phyloP scores from a whole-genome alignment of 2,329 filamentous ascomycete genomes.

The Trichoderma polysporum region DNA sequence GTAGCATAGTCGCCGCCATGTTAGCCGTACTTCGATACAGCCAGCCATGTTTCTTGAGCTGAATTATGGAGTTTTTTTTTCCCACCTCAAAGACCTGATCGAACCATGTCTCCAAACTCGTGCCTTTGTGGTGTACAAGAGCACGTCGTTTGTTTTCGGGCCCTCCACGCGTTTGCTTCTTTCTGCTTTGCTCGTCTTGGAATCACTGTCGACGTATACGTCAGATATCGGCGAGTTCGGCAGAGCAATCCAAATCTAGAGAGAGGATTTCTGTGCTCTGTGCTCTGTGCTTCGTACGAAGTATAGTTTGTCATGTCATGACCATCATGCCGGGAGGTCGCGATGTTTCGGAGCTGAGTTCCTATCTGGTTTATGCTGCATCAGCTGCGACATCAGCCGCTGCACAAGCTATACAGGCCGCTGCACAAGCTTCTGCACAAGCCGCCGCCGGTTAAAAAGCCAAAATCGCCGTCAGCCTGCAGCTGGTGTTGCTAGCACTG shows the following conservation, averaged over 20 bases:
- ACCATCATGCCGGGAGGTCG: not conserved
- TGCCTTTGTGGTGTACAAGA: not conserved
- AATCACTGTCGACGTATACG: not conserved
- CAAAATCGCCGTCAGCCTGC: not conserved
- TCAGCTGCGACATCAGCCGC: not conserved
- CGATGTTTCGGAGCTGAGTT: not conserved
- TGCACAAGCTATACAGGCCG: not conserved
- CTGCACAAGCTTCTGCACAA: constrained; percentile 9
- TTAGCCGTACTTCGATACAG: not conserved
- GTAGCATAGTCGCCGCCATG: not conserved
- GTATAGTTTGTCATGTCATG: not conserved
- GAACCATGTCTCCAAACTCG: not conserved
- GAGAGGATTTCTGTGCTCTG: not conserved
- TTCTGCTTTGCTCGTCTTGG: not conserved
- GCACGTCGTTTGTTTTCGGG: not conserved
- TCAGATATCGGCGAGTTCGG: not conserved
- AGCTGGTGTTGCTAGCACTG: not conserved
- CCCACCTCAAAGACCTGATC: not conserved
- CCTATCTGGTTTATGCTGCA: not conserved
- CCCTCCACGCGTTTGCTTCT: not conserved
- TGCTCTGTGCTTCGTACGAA: not conserved
- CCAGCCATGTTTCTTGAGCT: not conserved
- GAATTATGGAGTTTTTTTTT: not conserved
- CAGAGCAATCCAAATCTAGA: not conserved
- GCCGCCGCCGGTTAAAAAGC: not conserved